phyloP scores from a whole-genome alignment of 2,329 filamentous ascomycete species.

The Apiospora koreana region DNA sequence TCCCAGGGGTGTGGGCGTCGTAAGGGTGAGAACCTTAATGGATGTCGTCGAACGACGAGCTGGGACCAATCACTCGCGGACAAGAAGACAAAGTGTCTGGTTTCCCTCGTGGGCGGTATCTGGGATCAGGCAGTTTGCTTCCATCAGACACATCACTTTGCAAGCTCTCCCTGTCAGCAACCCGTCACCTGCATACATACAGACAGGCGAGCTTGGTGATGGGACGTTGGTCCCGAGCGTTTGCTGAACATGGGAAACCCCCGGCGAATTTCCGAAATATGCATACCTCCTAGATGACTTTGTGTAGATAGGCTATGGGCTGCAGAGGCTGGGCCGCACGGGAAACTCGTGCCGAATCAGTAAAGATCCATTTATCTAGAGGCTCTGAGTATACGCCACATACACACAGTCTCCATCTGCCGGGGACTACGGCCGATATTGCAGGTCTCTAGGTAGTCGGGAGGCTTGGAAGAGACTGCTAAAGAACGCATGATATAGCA shows the following conservation, averaged over 20 bases:
- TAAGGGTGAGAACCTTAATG: conserved; percentile 2
- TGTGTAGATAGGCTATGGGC: neutral
- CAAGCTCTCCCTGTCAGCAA: neutral
- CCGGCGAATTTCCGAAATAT: neutral
- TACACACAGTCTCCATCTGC: neutral
- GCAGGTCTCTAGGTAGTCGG: neutral
- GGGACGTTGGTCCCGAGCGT: neutral
- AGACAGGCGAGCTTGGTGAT: neutral
- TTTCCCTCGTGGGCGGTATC: neutral
- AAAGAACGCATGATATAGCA: neutral
- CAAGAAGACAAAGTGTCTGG: neutral
- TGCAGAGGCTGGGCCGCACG: neutral
- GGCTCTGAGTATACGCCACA: neutral
- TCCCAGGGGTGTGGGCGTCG: neutral
- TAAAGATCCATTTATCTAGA: neutral
- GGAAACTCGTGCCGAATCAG: neutral
- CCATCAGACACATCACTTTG: neutral
- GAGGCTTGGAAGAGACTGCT: neutral
- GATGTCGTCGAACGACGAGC: neutral
- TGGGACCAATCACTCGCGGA: neutral
- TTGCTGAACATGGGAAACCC: neutral
- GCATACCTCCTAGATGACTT: neutral
- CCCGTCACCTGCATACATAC: neutral
- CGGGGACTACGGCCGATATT: neutral
- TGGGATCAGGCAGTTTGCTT: neutral